Percentiles rank a stretch among this genome's conserved stretches.
Evolutionary conservation across 345 rosid species (phyloP).

Genomic region (Citrus glauca): DNA sequence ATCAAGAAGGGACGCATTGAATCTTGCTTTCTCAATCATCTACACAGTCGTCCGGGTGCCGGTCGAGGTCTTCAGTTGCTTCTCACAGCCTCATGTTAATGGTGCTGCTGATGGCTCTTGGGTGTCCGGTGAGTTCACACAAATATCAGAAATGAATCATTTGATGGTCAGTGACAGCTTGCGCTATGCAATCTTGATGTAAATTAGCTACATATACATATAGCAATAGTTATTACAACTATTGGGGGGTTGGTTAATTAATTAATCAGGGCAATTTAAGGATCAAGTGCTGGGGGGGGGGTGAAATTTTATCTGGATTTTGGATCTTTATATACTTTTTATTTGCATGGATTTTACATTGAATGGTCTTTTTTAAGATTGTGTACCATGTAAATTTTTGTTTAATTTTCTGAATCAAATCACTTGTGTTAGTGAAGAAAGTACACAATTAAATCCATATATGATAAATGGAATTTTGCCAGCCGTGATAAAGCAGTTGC

Average conservation of each 20-base stretch:
- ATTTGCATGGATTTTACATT: conserved; percentile 13
- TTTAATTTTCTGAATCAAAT: background rate
- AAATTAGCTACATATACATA: conserved; percentile 10
- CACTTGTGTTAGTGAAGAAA: background rate
- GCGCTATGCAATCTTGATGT: conserved; percentile 93
- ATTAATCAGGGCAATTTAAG: background rate
- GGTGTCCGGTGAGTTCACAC: conserved; percentile 64
- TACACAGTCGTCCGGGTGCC: conserved; percentile 44
- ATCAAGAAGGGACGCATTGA: conserved; percentile 14
- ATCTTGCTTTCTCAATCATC: conserved; percentile 33
- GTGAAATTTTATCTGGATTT: conserved; percentile 9
- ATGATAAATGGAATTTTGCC: conserved; percentile 6
- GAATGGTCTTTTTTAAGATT: background rate
- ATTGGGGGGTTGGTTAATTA: too few species aligned
- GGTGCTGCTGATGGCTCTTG: conserved; percentile 61
- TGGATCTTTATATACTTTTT: conserved; percentile 4
- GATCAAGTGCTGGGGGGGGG: background rate
- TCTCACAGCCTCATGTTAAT: conserved; percentile 59
- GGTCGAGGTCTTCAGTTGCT: conserved; percentile 56
- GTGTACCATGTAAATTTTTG: conserved; percentile 6
- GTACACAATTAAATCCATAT: background rate
- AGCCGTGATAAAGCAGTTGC: conserved; percentile 6
- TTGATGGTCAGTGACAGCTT: conserved; percentile 84
- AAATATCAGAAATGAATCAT: conserved; percentile 72
- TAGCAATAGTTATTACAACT: too few species aligned